These are phyloP conservation scores for Theileria orientalis DNA, from an alignment of 169 alveolate genomes.

Conservation along the genomic window DNA sequence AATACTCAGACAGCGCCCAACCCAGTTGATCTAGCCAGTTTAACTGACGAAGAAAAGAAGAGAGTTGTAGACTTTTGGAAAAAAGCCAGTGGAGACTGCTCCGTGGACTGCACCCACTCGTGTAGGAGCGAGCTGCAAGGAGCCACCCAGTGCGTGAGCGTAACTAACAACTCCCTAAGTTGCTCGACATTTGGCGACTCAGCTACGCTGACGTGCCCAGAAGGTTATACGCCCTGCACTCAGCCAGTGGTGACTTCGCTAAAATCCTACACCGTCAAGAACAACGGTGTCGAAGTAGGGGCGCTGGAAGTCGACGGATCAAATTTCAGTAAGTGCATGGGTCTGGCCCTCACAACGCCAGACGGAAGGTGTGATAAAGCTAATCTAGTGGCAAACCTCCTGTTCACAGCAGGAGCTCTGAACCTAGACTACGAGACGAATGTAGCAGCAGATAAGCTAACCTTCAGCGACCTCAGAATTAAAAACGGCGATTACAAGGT, in stretches of 20 bases:
- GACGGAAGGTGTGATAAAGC: constrained; percentile 15
- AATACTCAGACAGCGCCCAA: neutral
- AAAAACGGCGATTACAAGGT: constrained; percentile 39
- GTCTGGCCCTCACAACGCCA: constrained; percentile 7
- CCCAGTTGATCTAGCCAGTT: neutral
- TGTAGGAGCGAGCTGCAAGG: constrained; percentile 47
- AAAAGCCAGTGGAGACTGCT: constrained; percentile 6
- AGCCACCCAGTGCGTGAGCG: constrained; percentile 33
- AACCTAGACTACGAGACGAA: constrained; percentile 13
- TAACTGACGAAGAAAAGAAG: neutral
- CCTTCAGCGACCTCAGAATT: constrained; percentile 32
- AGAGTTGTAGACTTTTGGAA: neutral
- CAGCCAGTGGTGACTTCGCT: constrained; percentile 22
- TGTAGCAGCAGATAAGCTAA: neutral
- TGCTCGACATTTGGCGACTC: constrained; percentile 34
- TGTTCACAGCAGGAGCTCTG: constrained; percentile 23
- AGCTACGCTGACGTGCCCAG: constrained; percentile 11
- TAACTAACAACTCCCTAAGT: neutral
- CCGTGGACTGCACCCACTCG: constrained; percentile 37
- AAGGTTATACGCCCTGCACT: constrained; percentile 25
- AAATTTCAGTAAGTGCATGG: constrained; percentile 44
- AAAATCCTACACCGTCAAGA: constrained; percentile 14
- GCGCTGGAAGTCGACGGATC: constrained; percentile 17
- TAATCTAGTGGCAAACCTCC: constrained; percentile 5
- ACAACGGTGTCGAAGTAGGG: constrained; percentile 26